A percentile compares a stretch with the other conserved stretches of the same genome.
Conservation (phyloP, 75 land plant genomes). For the Selaginella moellendorffii region DNA sequence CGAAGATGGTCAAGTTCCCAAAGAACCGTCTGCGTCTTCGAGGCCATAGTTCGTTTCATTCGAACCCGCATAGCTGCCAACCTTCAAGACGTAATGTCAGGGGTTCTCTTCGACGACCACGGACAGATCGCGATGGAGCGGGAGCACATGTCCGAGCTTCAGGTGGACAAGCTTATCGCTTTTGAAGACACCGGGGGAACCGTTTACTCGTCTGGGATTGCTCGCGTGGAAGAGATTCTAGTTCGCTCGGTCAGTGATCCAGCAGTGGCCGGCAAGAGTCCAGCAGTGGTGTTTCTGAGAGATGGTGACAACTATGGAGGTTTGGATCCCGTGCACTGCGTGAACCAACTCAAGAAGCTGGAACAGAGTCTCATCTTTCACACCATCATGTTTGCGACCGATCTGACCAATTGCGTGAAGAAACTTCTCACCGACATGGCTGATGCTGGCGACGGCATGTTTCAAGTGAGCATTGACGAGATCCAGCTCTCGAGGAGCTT, state of each 20-base stretch:
- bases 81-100: conserved; percentile 12
- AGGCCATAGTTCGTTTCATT: conserved; percentile 21
- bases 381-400: conserved; percentile 26
- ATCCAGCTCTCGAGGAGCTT: conserved; percentile 19
- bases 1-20: conserved; percentile 17
- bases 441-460: conserved; percentile 16
- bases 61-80: neutral
- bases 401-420: conserved; percentile 2
- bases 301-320: conserved; percentile 25
- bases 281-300: conserved; percentile 15
- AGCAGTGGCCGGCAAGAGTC: conserved; percentile 9
- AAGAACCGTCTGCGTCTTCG: too few species aligned
- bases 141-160: conserved; percentile 8
- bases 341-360: conserved; percentile 6
- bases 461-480: conserved; percentile 22
- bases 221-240: conserved; percentile 2
- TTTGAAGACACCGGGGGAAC: conserved; percentile 11
- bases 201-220: conserved; percentile 11
- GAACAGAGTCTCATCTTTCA: conserved; percentile 17
- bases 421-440: conserved; percentile 26
- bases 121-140: neutral
- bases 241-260: neutral
- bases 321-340: conserved; percentile 8
- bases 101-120: conserved; percentile 12
- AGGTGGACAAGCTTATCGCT: conserved; percentile 12